A percentile compares a stretch with the other conserved stretches of the same genome.
Evolutionary conservation across 805 yeast genomes (phyloP).

Genomic region (Zygotorulaspora chibaensis): DNA sequence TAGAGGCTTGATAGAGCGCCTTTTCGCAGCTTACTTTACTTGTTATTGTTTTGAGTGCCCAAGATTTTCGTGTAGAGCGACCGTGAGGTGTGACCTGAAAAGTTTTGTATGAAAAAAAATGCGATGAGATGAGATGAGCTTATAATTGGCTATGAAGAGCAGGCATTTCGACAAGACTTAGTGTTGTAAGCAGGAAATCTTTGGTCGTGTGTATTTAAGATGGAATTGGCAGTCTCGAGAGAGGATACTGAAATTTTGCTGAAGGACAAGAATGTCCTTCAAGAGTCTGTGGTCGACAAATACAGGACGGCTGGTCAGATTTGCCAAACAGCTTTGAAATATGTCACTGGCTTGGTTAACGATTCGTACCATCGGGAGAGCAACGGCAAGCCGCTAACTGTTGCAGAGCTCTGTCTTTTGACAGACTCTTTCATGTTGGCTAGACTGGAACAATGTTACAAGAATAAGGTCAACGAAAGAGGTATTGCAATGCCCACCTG

Average conservation of each 20-base stretch:
- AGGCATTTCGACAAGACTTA: too few species aligned
- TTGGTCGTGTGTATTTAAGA: slow-evolving; percentile 19
- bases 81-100: neutral
- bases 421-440: slow-evolving; percentile 72
- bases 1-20: too few species aligned
- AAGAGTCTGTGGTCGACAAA: slow-evolving; percentile 62
- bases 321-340: slow-evolving; percentile 73
- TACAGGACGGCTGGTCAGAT: slow-evolving; percentile 88
- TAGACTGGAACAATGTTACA: slow-evolving; percentile 58
- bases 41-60: too few species aligned
- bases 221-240: slow-evolving; percentile 74
- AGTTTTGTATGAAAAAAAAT: slow-evolving; percentile 3
- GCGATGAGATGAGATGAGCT: slow-evolving; percentile 11
- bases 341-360: slow-evolving; percentile 62
- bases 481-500: slow-evolving; percentile 92
- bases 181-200: too few species aligned
- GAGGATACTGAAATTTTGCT: slow-evolving; percentile 70
- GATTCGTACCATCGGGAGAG: slow-evolving; percentile 57
- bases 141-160: too few species aligned
- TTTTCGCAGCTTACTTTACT: too few species aligned
- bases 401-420: slow-evolving; percentile 70
- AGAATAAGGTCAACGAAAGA: slow-evolving; percentile 67
- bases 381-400: slow-evolving; percentile 42
- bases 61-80: neutral
- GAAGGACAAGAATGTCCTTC: slow-evolving; percentile 65